These are phyloP conservation scores for Pythium biforme DNA, from an alignment of 352 stramenopile species.

Conservation along the genomic window DNA sequence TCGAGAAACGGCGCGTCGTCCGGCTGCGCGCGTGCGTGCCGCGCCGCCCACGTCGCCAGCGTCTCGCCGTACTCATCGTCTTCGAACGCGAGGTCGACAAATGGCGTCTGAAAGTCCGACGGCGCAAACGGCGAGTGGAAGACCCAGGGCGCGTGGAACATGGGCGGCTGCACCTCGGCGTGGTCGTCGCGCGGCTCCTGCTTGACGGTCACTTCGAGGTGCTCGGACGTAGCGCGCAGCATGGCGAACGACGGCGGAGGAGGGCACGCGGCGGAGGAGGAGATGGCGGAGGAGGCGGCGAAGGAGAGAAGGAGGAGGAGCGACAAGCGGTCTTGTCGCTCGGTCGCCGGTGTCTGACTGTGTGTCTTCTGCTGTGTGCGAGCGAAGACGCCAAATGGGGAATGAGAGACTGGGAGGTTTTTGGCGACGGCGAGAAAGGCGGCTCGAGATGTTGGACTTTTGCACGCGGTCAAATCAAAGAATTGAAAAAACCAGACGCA, in stretches of 20 bases:
- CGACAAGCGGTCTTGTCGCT: background rate
- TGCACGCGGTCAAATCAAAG: too few relatives aligned
- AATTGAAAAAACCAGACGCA: too few relatives aligned
- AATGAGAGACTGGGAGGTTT: background rate
- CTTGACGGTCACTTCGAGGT: slow-evolving; percentile 1
- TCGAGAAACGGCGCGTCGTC: background rate
- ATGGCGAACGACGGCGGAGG: background rate
- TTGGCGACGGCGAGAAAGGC: background rate
- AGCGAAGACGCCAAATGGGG: background rate
- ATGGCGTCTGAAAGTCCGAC: slow-evolving; percentile 2
- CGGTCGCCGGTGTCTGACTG: too few relatives aligned
- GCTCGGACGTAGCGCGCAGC: background rate
- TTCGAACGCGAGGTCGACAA: slow-evolving; percentile 9
- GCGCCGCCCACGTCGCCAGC: background rate
- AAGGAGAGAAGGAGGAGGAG: background rate
- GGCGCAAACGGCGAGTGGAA: background rate
- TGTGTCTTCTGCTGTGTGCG: background rate
- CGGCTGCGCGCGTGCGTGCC: background rate
- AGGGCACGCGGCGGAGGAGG: too few relatives aligned
- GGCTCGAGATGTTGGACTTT: too few relatives aligned
- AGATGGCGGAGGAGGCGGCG: background rate
- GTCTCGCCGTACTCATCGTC: background rate
- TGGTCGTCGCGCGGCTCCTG: background rate
- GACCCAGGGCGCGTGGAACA: slow-evolving; percentile 1
- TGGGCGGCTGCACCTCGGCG: background rate